These are phyloP conservation scores for Cercospora nicotianae DNA, from an alignment of 2,329 filamentous ascomycete genomes.

Conservation along the genomic window DNA sequence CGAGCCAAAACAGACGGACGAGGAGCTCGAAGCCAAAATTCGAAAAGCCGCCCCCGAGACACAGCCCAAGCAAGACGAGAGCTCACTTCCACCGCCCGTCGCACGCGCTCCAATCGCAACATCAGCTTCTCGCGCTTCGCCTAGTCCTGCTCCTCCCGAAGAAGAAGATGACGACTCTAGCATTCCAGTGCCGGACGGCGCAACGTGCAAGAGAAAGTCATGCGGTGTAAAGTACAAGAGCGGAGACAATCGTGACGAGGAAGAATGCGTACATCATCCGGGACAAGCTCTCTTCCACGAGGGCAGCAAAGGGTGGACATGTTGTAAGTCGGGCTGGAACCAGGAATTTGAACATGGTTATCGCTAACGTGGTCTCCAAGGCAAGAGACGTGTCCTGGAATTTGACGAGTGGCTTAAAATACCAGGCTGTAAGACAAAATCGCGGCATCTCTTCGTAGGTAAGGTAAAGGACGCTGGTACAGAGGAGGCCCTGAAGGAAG, in stretches of 20 bases:
- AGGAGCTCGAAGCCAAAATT: constrained; percentile 39
- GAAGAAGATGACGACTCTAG: constrained; percentile 85
- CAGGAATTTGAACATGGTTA: background rate
- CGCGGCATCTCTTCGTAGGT: constrained; percentile 80
- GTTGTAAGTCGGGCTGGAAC: constrained; percentile 56
- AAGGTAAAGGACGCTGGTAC: constrained; percentile 58
- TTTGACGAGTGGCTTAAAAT: constrained; percentile 99
- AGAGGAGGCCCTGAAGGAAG: constrained; percentile 75
- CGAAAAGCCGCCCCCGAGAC: constrained; percentile 20
- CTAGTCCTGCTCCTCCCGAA: constrained; percentile 61
- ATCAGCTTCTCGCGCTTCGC: constrained; percentile 38
- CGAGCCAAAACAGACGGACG: constrained; percentile 29
- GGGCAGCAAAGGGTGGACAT: constrained; percentile 95
- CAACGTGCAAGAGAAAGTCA: constrained; percentile 72
- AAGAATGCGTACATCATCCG: constrained; percentile 85
- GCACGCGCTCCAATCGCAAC: constrained; percentile 33
- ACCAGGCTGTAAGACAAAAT: constrained; percentile 81
- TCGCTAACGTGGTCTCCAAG: background rate
- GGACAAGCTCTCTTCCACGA: constrained; percentile 94
- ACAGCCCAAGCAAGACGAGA: constrained; percentile 31
- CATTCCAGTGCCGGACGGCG: constrained; percentile 69
- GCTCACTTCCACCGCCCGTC: constrained; percentile 30
- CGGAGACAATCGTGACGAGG: constrained; percentile 61
- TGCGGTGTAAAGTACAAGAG: constrained; percentile 69
- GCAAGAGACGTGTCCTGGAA: constrained; percentile 84